Evolutionary conservation across 257 asterid species (phyloP).

Genomic region (Solanum sejunctum): DNA sequence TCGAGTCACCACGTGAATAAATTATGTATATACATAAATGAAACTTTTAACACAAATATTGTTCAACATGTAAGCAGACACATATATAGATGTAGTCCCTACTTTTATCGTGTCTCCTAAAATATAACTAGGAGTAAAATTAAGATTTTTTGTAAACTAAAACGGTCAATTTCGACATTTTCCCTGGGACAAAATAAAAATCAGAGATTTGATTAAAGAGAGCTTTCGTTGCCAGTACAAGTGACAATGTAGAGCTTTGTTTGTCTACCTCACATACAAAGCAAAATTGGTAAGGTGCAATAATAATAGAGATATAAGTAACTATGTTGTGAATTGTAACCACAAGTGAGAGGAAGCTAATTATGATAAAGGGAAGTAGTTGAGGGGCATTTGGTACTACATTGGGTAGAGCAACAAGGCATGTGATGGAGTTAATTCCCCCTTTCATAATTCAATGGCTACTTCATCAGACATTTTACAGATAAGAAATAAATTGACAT

Average conservation of each 20-base stretch:
- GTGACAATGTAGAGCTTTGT: neutral
- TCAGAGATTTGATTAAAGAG: neutral
- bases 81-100: neutral
- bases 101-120: neutral
- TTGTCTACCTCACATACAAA: neutral
- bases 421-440: slow-evolving; percentile 5
- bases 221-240: neutral
- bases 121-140: neutral
- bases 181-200: neutral
- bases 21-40: neutral
- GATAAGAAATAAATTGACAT: neutral
- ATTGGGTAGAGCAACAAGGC: neutral
- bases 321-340: neutral
- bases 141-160: neutral
- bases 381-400: neutral
- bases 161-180: neutral
- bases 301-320: neutral
- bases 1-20: too few species aligned
- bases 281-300: neutral
- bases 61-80: neutral
- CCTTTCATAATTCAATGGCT: too few species aligned
- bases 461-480: neutral
- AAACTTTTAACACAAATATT: neutral
- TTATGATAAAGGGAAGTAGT: neutral
- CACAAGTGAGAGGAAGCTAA: neutral